These are phyloP conservation scores for Pyrrhoderma lamaoense DNA, from an alignment of 1,284 basidiomycete genomes.

Conservation along the genomic window DNA sequence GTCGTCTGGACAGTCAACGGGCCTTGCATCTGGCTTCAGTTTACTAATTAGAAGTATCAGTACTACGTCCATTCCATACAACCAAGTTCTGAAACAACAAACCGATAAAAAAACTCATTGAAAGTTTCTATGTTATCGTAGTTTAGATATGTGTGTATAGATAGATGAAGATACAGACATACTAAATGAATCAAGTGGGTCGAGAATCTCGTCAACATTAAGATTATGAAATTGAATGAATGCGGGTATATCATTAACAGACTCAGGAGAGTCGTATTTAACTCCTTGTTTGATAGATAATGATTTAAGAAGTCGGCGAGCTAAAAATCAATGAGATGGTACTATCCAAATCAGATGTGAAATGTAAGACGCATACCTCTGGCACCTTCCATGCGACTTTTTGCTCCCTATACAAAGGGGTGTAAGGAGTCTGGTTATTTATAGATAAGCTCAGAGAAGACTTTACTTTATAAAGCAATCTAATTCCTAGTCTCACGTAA, in stretches of 20 bases:
- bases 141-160: slow-evolving; percentile 10
- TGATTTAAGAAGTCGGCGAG: slow-evolving; percentile 76
- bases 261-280: slow-evolving; percentile 87
- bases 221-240: slow-evolving; percentile 93
- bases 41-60: slow-evolving; percentile 50
- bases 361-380: slow-evolving; percentile 47
- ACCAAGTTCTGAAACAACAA: slow-evolving; percentile 7
- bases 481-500: slow-evolving; percentile 88
- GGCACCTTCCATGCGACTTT: slow-evolving; percentile 84
- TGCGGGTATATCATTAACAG: slow-evolving; percentile 73
- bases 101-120: slow-evolving; percentile 84
- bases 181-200: slow-evolving; percentile 83
- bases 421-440: not conserved
- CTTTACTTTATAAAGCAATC: slow-evolving; percentile 79
- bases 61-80: slow-evolving; percentile 9
- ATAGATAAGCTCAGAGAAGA: slow-evolving; percentile 16
- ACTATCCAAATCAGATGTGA: slow-evolving; percentile 3
- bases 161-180: slow-evolving; percentile 26
- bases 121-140: slow-evolving; percentile 58
- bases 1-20: slow-evolving; percentile 67
- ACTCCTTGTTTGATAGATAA: slow-evolving; percentile 90
- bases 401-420: slow-evolving; percentile 52
- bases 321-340: slow-evolving; percentile 29
- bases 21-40: slow-evolving; percentile 78
- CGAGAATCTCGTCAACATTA: slow-evolving; percentile 73